Conservation (phyloP, 1,139 yeast species). For the Saccharomyces hybrid region DNA sequence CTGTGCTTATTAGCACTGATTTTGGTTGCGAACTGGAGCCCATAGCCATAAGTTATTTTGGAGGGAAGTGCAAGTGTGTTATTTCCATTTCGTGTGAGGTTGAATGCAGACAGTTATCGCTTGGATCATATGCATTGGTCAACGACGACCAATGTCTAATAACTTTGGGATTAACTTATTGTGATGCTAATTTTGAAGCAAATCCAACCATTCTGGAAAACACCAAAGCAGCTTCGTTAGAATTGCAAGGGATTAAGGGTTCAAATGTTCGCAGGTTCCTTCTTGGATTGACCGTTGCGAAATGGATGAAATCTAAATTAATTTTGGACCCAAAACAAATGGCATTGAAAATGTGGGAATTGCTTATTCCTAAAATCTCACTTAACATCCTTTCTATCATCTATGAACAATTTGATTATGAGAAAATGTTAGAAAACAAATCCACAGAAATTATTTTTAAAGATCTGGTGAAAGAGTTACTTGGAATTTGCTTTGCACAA, state of each 20-base stretch:
- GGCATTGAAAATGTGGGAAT: constrained; percentile 23
- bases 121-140: constrained; percentile 24
- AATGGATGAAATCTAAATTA: constrained; percentile 13
- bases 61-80: constrained; percentile 11
- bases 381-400: constrained; percentile 22
- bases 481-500: constrained; percentile 19
- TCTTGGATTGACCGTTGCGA: constrained; percentile 12
- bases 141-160: constrained; percentile 18
- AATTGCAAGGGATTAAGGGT: constrained; percentile 4
- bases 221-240: constrained; percentile 8
- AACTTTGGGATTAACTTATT: constrained; percentile 20
- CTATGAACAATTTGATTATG: constrained; percentile 24
- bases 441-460: constrained; percentile 17
- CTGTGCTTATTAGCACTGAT: constrained; percentile 19
- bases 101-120: constrained; percentile 23
- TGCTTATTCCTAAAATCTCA: constrained; percentile 22
- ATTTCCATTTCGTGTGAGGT: constrained; percentile 20
- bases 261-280: constrained; percentile 15
- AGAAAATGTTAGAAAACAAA: constrained; percentile 15
- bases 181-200: constrained; percentile 5
- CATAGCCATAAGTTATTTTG: constrained; percentile 8
- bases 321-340: constrained; percentile 12
- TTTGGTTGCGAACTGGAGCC: constrained; percentile 24
- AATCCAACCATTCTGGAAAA: constrained; percentile 10
- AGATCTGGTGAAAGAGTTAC: constrained; percentile 19